Evolutionary conservation across 441 rosid genomes (phyloP).

Genomic region (Viola pubescens): DNA sequence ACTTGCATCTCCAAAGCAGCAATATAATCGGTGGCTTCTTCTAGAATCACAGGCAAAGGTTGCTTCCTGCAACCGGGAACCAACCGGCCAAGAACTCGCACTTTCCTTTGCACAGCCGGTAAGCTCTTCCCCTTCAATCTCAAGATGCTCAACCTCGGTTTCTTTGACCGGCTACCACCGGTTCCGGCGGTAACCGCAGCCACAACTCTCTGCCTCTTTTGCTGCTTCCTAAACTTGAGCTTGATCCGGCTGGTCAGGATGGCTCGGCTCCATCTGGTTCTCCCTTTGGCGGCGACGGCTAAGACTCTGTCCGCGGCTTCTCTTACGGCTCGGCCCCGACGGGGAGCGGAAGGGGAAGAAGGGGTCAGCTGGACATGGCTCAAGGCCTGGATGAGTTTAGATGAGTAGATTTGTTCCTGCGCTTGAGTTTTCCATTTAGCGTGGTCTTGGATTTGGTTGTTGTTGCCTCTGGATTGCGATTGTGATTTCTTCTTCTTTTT

Average conservation of each 20-base stretch:
- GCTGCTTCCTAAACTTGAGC: slow-evolving; percentile 70
- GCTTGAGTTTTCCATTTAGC: slow-evolving; percentile 70
- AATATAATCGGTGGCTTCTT: slow-evolving; percentile 87
- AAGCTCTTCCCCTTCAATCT: slow-evolving; percentile 50
- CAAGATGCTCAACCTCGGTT: slow-evolving; percentile 52
- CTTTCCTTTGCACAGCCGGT: slow-evolving; percentile 75
- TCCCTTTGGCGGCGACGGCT: slow-evolving; percentile 78
- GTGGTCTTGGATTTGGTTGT: slow-evolving; percentile 26
- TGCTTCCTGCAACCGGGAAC: slow-evolving; percentile 97
- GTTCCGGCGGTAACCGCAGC: slow-evolving; percentile 15
- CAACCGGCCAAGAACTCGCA: slow-evolving; percentile 59
- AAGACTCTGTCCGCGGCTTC: slow-evolving; percentile 78
- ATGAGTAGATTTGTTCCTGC: slow-evolving; percentile 71
- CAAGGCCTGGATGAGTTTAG: slow-evolving; percentile 63
- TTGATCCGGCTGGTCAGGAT: slow-evolving; percentile 62
- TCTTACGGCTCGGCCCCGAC: slow-evolving; percentile 51
- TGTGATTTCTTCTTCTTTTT: slow-evolving; percentile 59
- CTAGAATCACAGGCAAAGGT: slow-evolving; percentile 73
- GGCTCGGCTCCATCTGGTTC: slow-evolving; percentile 87
- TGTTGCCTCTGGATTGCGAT: slow-evolving; percentile 13
- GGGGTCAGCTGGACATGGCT: slow-evolving; percentile 44
- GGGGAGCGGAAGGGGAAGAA: slow-evolving; percentile 42
- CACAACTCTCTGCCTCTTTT: slow-evolving; percentile 35
- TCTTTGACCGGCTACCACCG: slow-evolving; percentile 42
- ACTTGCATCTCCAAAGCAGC: slow-evolving; percentile 99